Conservation (phyloP, 78 protist species). For the Speleostelium caveatum region DNA sequence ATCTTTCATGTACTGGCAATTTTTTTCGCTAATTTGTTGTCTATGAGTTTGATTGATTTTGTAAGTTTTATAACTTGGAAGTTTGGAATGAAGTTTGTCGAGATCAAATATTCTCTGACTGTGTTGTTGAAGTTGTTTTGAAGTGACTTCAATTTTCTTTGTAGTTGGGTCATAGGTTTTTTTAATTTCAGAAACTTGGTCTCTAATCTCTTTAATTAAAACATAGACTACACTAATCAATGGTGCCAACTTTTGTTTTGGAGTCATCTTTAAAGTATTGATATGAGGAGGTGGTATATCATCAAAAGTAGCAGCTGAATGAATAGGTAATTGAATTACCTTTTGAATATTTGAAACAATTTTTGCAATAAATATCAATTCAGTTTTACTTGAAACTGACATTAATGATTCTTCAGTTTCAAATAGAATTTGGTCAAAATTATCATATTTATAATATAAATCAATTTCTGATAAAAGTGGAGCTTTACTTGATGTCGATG, state of each 20-base stretch:
- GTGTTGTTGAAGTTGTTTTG: background rate
- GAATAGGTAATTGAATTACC: slow-evolving; percentile 1
- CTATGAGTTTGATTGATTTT: slow-evolving; percentile 7
- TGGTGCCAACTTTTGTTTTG: slow-evolving; percentile 54
- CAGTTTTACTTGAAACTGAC: slow-evolving; percentile 21
- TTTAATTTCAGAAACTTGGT: background rate
- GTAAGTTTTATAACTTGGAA: slow-evolving; percentile 12
- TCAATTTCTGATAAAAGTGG: background rate
- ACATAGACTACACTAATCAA: slow-evolving; percentile 37
- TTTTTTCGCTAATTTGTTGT: background rate
- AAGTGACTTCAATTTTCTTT: background rate
- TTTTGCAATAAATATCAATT: slow-evolving; percentile 20
- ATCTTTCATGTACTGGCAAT: slow-evolving; percentile 35
- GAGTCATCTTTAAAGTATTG: slow-evolving; percentile 34
- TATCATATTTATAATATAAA: background rate
- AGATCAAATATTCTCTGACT: background rate
- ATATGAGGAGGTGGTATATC: slow-evolving; percentile 52
- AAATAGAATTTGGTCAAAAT: slow-evolving; percentile 14
- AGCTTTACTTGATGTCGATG: background rate
- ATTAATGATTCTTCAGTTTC: slow-evolving; percentile 43
- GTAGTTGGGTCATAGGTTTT: background rate
- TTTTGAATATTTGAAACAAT: slow-evolving; percentile 29
- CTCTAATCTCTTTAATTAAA: slow-evolving; percentile 32
- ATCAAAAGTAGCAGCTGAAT: background rate
- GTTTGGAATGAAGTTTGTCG: background rate